Percentiles rank a stretch among this genome's conserved stretches.
Evolutionary conservation across 176 grass and related monocot species (phyloP).

Genomic region (Oropetium thomaeum): DNA sequence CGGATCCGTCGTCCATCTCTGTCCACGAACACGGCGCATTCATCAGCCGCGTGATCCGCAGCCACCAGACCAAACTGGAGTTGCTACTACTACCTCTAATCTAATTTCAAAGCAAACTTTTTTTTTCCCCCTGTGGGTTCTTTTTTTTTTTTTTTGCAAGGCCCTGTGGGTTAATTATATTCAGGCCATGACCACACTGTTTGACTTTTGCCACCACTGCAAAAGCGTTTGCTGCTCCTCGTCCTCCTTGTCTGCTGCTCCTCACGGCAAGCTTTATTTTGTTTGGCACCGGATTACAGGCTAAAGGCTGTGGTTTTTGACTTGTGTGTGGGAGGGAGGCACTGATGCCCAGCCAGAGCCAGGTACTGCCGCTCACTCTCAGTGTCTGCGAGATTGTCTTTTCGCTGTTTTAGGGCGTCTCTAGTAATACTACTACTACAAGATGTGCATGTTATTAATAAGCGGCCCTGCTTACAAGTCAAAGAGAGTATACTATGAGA

Average conservation of each 20-base stretch:
- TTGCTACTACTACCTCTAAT: background rate
- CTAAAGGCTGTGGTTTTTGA: slow-evolving; percentile 29
- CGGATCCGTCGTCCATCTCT: background rate
- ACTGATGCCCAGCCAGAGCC: background rate
- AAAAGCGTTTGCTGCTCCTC: background rate
- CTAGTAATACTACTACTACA: too few species aligned
- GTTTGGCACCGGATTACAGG: background rate
- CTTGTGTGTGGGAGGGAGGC: background rate
- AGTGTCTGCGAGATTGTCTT: slow-evolving; percentile 9
- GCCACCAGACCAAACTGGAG: background rate
- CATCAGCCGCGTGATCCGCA: slow-evolving; percentile 34
- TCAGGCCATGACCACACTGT: too few species aligned
- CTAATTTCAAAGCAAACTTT: background rate
- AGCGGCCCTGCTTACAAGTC: background rate
- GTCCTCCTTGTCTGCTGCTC: background rate
- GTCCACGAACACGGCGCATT: slow-evolving; percentile 2
- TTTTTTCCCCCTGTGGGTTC: background rate
- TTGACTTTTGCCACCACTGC: background rate
- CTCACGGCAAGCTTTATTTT: background rate
- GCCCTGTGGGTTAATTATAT: too few species aligned
- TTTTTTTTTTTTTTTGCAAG: too few species aligned
- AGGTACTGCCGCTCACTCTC: background rate
- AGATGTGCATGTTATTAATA: background rate
- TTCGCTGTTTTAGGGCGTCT: background rate
- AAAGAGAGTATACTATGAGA: background rate